These are phyloP conservation scores for Nicotiana attenuata DNA, from an alignment of 257 asterid genomes.

Conservation along the genomic window DNA sequence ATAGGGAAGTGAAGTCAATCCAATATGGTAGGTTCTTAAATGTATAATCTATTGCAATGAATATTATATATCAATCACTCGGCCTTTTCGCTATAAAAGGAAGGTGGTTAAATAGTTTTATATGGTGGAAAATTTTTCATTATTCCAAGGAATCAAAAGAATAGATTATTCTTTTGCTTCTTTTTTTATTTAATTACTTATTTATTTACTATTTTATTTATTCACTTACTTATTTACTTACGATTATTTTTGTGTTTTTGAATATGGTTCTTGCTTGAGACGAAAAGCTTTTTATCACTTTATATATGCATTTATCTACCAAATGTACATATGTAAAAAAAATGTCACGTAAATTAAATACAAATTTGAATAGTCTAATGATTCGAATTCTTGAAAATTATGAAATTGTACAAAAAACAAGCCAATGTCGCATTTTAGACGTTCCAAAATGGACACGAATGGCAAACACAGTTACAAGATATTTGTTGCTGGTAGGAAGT, in stretches of 20 bases:
- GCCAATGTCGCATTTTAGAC: not conserved
- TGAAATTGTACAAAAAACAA: not conserved
- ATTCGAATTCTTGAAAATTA: too few relatives aligned
- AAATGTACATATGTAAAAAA: not conserved
- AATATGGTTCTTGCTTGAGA: not conserved
- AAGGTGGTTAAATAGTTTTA: not conserved
- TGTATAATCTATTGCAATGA: not conserved
- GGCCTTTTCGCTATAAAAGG: not conserved
- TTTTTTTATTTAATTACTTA: not conserved
- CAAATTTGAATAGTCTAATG: too few relatives aligned
- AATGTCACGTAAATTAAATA: too few relatives aligned
- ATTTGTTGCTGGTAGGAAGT: too few relatives aligned
- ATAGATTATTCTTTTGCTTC: not conserved
- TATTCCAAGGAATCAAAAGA: not conserved
- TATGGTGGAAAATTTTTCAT: not conserved
- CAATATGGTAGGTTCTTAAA: not conserved
- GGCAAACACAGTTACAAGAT: not conserved
- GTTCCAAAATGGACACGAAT: not conserved
- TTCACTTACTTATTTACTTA: not conserved
- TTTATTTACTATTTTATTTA: not conserved
- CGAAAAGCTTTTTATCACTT: not conserved
- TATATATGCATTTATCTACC: not conserved
- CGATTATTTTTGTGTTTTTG: not conserved
- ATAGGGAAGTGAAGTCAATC: not conserved
- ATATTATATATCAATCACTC: not conserved